Evolutionary conservation across 257 asterid genomes (phyloP), one percentile per base, ranked within the genome.

Genomic region (Scutellaria baicalensis): DNA sequence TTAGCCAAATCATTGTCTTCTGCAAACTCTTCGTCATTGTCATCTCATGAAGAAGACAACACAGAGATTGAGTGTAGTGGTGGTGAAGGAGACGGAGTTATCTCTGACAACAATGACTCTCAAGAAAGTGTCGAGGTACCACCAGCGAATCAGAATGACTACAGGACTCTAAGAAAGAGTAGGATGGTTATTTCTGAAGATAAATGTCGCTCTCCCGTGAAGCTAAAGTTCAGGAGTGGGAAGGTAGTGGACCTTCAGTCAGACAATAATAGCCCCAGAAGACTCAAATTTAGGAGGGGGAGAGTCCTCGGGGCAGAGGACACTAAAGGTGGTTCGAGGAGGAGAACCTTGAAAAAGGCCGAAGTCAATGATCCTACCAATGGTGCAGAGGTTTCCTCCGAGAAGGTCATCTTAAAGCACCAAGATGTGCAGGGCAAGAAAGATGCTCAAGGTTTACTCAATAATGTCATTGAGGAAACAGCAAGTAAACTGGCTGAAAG

Each of bases 401-500:
- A 77, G 45, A 83, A 80, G 72, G 81, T 92, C 6, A 79, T 81
- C 23, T 74, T 92, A 74, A 84, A 91, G 85, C 95, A 86, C 73
- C 93, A 82, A 79, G 88, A 81, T 71, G 60, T 78, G 69, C 84
- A 79, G 76, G 92, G 64, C 17, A 89, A 86, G 87, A 92, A 85
- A 80, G 92, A 87, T 69, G 88, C 83, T 48, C 95, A 83, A 80
- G 91, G 89, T 48, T 75, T 89, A 48, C 64, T 88, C 57, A 92
- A 92, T 66, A 86, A 86, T 59, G 95, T 86, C 11, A 92, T 89
- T 3, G 94, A 92, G 80, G 94, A 89, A 80, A 88, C 98, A 7
- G 96, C 94, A 5, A 92, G 94, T 74, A 92, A 86, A 78, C 98
- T 92, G 20, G 98, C 77, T 0, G 80, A 78, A 69, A 89, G 88